Conservation (phyloP, 78 protist genomes). For the Guillardia theta region DNA sequence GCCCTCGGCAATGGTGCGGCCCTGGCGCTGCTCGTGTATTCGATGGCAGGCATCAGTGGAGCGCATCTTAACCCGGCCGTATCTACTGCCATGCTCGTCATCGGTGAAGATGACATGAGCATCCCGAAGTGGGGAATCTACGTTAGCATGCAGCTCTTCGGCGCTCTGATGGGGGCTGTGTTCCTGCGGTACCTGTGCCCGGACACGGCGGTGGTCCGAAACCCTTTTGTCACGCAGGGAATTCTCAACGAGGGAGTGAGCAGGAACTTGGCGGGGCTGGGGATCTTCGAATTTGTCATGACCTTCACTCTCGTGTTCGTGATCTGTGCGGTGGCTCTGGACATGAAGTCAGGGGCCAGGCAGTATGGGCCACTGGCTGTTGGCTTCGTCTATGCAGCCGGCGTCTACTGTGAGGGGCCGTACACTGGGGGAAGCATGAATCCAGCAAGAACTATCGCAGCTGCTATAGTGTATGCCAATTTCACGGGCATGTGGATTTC, state of each 20-base stretch:
- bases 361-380: neutral
- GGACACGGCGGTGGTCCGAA: neutral
- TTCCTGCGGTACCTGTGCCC: neutral
- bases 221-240: neutral
- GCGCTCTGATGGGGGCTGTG: slow-evolving; percentile 38
- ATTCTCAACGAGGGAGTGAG: slow-evolving; percentile 10
- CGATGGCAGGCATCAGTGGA: slow-evolving; percentile 24
- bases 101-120: neutral
- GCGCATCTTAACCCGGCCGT: slow-evolving; percentile 62
- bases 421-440: slow-evolving; percentile 43
- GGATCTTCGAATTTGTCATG: slow-evolving; percentile 28
- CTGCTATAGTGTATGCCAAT: neutral
- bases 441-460: slow-evolving; percentile 25
- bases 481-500: slow-evolving; percentile 22
- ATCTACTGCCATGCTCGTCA: neutral
- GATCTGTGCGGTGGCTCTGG: neutral
- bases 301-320: slow-evolving; percentile 39
- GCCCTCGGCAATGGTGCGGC: slow-evolving; percentile 43
- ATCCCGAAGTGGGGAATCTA: neutral
- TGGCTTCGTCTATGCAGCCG: neutral
- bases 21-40: slow-evolving; percentile 33
- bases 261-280: slow-evolving; percentile 16
- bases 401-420: neutral
- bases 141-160: neutral
- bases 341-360: neutral